phyloP scores from a whole-genome alignment of 1,139 yeast species.

The Pneumocystis wakefieldiae region DNA sequence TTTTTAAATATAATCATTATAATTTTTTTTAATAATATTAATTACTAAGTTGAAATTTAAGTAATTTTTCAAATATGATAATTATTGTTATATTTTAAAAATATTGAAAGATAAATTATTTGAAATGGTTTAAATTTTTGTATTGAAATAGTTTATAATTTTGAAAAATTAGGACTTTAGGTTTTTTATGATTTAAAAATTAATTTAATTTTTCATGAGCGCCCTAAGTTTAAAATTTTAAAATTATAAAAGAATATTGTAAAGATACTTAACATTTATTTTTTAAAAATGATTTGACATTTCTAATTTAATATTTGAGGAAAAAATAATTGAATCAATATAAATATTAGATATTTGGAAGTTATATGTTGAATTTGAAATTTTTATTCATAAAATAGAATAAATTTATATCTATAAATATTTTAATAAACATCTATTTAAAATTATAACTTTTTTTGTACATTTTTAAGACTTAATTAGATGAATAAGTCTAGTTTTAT shows the following conservation, averaged over 20 bases:
- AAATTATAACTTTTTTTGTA: too few relatives aligned
- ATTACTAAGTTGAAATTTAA: background rate
- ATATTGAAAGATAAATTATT: background rate
- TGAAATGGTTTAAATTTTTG: background rate
- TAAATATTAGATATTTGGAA: background rate
- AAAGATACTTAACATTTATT: too few relatives aligned
- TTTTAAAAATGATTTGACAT: too few relatives aligned
- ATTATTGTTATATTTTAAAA: background rate
- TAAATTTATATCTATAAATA: too few relatives aligned
- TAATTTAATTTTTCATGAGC: background rate
- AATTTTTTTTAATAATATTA: background rate
- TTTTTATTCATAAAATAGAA: too few relatives aligned
- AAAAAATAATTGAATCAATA: background rate
- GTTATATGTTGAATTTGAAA: background rate
- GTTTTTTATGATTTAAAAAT: background rate
- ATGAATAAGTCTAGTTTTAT: background rate
- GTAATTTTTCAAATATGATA: background rate
- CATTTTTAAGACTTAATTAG: too few relatives aligned
- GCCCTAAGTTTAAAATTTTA: too few relatives aligned
- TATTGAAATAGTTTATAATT: background rate
- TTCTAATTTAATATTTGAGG: too few relatives aligned
- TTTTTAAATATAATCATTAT: background rate
- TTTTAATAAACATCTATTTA: background rate
- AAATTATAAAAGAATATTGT: too few relatives aligned
- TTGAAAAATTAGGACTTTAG: background rate